Evolutionary conservation across 352 stramenopile genomes (phyloP).

Genomic region (Elongisporangium prolatum): DNA sequence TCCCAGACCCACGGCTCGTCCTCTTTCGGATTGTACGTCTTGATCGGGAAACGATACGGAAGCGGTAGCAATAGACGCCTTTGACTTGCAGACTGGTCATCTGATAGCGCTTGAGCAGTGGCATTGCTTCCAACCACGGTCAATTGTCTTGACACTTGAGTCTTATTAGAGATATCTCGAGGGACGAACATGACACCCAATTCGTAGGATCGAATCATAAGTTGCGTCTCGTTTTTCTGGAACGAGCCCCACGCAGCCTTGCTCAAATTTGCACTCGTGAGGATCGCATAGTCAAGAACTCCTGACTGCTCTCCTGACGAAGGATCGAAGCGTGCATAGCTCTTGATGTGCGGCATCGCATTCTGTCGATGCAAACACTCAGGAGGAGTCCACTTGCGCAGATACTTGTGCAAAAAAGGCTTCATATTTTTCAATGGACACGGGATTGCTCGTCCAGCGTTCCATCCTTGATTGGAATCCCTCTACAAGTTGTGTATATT

Average conservation of each 20-base stretch:
- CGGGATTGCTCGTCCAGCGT: slow-evolving; percentile 57
- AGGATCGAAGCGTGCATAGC: slow-evolving; percentile 57
- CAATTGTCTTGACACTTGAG: slow-evolving; percentile 12
- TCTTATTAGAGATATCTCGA: slow-evolving; percentile 10
- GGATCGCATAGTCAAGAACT: slow-evolving; percentile 58
- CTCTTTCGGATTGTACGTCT: slow-evolving; percentile 56
- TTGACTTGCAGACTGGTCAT: background rate
- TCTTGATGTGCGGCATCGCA: slow-evolving; percentile 84
- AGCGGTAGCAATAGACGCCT: slow-evolving; percentile 33
- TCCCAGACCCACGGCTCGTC: slow-evolving; percentile 86
- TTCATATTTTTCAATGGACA: slow-evolving; percentile 86
- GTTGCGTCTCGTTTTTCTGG: slow-evolving; percentile 72
- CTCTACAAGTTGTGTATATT: slow-evolving; percentile 23
- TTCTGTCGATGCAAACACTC: slow-evolving; percentile 51
- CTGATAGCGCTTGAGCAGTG: slow-evolving; percentile 5
- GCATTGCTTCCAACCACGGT: slow-evolving; percentile 30
- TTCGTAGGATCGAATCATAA: slow-evolving; percentile 85
- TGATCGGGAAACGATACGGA: slow-evolving; percentile 64
- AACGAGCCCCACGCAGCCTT: slow-evolving; percentile 72
- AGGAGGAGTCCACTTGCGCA: slow-evolving; percentile 72
- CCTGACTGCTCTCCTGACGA: slow-evolving; percentile 14
- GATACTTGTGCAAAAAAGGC: slow-evolving; percentile 79
- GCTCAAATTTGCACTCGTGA: slow-evolving; percentile 83
- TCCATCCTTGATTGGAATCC: slow-evolving; percentile 81
- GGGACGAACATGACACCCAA: slow-evolving; percentile 74